Conservation (phyloP, 2,329 filamentous ascomycete genomes). For the Penicillium sp. region DNA sequence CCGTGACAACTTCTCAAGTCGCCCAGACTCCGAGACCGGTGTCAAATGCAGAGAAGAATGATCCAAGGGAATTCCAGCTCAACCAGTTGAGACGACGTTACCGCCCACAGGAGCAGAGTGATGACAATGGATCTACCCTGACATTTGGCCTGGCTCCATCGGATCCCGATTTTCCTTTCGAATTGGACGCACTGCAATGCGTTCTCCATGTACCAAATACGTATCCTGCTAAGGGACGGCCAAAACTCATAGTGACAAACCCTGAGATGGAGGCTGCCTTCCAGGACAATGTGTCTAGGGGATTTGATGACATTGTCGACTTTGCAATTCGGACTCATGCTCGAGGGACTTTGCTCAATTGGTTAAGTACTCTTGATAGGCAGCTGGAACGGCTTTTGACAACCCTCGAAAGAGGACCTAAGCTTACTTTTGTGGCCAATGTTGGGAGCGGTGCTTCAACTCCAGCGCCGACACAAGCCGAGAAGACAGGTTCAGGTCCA, state of each 20-base stretch:
- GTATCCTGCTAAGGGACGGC: slow-evolving; percentile 60
- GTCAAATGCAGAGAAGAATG: slow-evolving; percentile 62
- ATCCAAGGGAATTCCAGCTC: slow-evolving; percentile 74
- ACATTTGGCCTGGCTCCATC: slow-evolving; percentile 69
- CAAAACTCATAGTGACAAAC: slow-evolving; percentile 66
- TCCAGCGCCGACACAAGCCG: slow-evolving; percentile 13
- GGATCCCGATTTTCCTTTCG: slow-evolving; percentile 82
- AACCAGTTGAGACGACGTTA: slow-evolving; percentile 71
- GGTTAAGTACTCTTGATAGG: slow-evolving; percentile 71
- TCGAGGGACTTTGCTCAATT: slow-evolving; percentile 60
- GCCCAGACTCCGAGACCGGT: slow-evolving; percentile 62
- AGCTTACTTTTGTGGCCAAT: slow-evolving; percentile 68
- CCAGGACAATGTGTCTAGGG: slow-evolving; percentile 73
- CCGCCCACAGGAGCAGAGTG: slow-evolving; percentile 49
- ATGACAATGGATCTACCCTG: slow-evolving; percentile 58
- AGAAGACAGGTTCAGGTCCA: slow-evolving; percentile 4
- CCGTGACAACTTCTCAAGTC: slow-evolving; percentile 42
- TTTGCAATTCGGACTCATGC: slow-evolving; percentile 49
- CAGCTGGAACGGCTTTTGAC: slow-evolving; percentile 70
- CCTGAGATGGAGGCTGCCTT: slow-evolving; percentile 71
- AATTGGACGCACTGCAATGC: slow-evolving; percentile 69
- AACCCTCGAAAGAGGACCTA: slow-evolving; percentile 69
- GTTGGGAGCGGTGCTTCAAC: slow-evolving; percentile 44
- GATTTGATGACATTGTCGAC: slow-evolving; percentile 66
- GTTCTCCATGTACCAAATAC: slow-evolving; percentile 63